A percentile compares a stretch with the other conserved stretches of the same genome.
Conservation (phyloP, 179 eudicot species). For the Camellia oleifera region DNA sequence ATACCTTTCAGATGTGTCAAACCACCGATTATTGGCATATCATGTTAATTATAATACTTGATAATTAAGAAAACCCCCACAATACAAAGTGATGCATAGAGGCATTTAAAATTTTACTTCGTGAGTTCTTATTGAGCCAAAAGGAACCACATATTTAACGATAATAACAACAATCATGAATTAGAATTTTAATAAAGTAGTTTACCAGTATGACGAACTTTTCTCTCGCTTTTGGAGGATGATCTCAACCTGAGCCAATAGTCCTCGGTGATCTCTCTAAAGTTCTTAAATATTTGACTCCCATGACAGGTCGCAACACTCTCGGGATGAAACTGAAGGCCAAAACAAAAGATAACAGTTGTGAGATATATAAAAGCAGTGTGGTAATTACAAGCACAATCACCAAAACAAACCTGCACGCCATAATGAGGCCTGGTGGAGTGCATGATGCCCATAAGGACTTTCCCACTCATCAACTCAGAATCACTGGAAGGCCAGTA, state of each 20-base stretch:
- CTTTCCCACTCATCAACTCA: constrained; percentile 35
- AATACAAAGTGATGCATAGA: neutral
- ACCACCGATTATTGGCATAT: neutral
- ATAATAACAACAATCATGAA: neutral
- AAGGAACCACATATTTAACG: neutral
- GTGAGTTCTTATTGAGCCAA: neutral
- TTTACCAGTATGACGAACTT: constrained; percentile 58
- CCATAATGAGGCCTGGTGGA: constrained; percentile 89
- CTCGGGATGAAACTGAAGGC: constrained; percentile 91
- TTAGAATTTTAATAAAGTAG: constrained; percentile 8
- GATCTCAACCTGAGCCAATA: constrained; percentile 56
- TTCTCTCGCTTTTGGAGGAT: constrained; percentile 33
- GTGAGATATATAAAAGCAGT: neutral
- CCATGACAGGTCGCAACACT: constrained; percentile 95
- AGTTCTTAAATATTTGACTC: constrained; percentile 81
- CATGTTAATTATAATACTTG: neutral
- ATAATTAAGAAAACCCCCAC: neutral
- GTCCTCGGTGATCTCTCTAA: constrained; percentile 73
- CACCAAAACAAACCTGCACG: constrained; percentile 60
- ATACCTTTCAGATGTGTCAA: constrained; percentile 1
- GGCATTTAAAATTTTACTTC: neutral
- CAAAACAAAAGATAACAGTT: constrained; percentile 21
- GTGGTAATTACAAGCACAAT: neutral
- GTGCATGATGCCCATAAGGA: constrained; percentile 95
- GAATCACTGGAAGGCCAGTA: constrained; percentile 33